These are phyloP conservation scores for Phaffia tasmanica DNA, from an alignment of 768 basidiomycete species.

Conservation along the genomic window DNA sequence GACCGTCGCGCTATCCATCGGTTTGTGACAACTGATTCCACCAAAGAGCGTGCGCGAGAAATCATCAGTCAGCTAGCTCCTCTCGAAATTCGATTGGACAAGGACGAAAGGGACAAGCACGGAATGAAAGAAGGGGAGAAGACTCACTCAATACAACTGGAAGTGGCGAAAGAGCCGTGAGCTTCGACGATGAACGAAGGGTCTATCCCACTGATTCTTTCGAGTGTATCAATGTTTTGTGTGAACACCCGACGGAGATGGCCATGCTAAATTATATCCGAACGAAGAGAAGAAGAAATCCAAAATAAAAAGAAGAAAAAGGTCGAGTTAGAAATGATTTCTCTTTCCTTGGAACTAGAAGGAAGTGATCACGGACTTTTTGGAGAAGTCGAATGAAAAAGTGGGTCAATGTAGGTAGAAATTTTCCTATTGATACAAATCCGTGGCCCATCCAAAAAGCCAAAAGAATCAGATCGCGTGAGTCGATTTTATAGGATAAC, in stretches of 20 bases:
- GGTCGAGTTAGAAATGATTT: conserved; percentile 81
- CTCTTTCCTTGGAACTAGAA: conserved; percentile 52
- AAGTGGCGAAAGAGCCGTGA: conserved; percentile 85
- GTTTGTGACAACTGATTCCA: conserved; percentile 45
- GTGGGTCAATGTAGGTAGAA: conserved; percentile 77
- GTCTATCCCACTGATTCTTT: conserved; percentile 69
- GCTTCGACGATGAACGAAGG: conserved; percentile 73
- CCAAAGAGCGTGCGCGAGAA: no score
- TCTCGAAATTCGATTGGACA: no score
- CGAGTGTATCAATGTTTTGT: conserved; percentile 45
- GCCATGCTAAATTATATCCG: conserved; percentile 39
- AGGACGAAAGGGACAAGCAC: background rate
- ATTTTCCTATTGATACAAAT: conserved; percentile 31
- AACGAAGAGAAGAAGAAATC: background rate
- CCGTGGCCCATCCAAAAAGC: no score
- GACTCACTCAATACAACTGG: conserved; percentile 53
- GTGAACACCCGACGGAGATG: conserved; percentile 48
- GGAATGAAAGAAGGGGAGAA: background rate
- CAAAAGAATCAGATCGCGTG: no score
- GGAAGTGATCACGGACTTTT: conserved; percentile 17
- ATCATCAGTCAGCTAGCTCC: no score
- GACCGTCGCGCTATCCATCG: conserved; percentile 59
- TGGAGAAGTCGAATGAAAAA: conserved; percentile 75
- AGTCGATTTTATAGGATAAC: background rate
- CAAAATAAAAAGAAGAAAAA: conserved; percentile 57